Base-by-base conservation (phyloP, 805 yeast genomes). In the Ogataea philodendri region DNA sequence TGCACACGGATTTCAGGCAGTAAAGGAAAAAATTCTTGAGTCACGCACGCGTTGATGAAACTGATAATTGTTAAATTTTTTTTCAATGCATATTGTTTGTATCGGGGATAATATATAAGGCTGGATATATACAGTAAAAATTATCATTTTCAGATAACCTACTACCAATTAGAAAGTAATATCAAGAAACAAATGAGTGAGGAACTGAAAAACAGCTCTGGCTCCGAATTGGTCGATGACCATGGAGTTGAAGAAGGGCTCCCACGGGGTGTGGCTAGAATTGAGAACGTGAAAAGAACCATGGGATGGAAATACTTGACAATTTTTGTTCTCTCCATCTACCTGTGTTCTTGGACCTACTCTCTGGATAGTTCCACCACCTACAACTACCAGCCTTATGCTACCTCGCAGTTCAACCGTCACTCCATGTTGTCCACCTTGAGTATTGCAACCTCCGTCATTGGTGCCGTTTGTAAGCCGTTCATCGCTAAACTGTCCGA, bases 261-360 rank as follows among this genome's bases (percentile, higher is more conserved):
- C 34, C 13, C 32, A n/a, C 15, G 23, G 9, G 38, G 38, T 9
- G 23, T 28, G 11, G 26, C 23, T 7, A 34, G 29, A 23, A 34
- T 34, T 11, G 38, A 34, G 22, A 29, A 23, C 8, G 33, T 34
- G n/a, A 34, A 27, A 11, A 10, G 18, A 5, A 17, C 22, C 4
- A 16, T 34, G 19, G 15, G 16, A 14, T 28, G 22, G 9, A 33
- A 26, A n/a, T 20, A 21, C 16, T 9, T 21, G 22, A 4, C 21
- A 5, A 10, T 34, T 9, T 49, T 26, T 31, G 65, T 41, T 46
- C 70, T 88, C 55, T 86, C 89, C 81, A 88, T 81, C 95, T 96
- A 87, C 37, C 78, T 61, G 46, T 96, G 96, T 37, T 48, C 61
- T 4, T 61, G 63, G 64, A 50, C 46, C 9, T 28, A 39, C 17